Base-by-base conservation (phyloP, 371 early-diverging fungal species). In the Paraphysoderma sedebokerense region DNA sequence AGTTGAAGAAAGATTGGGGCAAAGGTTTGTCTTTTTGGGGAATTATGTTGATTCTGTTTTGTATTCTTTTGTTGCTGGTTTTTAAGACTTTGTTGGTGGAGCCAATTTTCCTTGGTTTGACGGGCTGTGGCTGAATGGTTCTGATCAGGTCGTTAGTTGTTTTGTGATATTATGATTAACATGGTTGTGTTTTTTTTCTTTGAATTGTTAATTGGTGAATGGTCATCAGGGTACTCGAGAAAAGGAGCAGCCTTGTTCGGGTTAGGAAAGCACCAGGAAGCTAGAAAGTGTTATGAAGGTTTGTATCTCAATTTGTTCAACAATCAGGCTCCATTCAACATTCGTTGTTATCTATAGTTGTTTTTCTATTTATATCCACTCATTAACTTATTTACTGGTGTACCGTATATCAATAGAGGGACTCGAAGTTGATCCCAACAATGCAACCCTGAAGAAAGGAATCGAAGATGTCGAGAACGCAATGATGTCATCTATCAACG, bases 211-310 rank as follows among this genome's bases (percentile, higher is more conserved):
- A n/a, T n/a, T n/a, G n/a, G n/a, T n/a, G n/a, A n/a, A n/a, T n/a
- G n/a, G n/a, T n/a, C n/a, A n/a, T n/a, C n/a, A n/a, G 87, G 86
- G 23, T 89, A 88, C 65, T 68, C 81, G 30, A 77, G 90, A 53
- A 79, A 82, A 61, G 89, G 85, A 11, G 81, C 85, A 27, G 89
- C 89, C 12, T 72, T 82, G 32, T 70, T 69, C 50, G 89, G 89
- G 22, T 56, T 85, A 37, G 67, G 67, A 8, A 60, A 68, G 33
- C 59, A 67, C 37, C 66, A 64, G 22, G 82, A 81, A 27, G 86
- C 89, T 23, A 65, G 59, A 22, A 71, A 74, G n/a, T 71, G 77
- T 5, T 88, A 82, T 58, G 60, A 76, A 50, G n/a, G n/a, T n/a
- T n/a, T n/a, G n/a, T n/a, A n/a, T n/a, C n/a, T n/a, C n/a, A n/a